Evolutionary conservation across 2,329 filamentous ascomycete species (phyloP).

Genomic region (Fonsecaea erecta): DNA sequence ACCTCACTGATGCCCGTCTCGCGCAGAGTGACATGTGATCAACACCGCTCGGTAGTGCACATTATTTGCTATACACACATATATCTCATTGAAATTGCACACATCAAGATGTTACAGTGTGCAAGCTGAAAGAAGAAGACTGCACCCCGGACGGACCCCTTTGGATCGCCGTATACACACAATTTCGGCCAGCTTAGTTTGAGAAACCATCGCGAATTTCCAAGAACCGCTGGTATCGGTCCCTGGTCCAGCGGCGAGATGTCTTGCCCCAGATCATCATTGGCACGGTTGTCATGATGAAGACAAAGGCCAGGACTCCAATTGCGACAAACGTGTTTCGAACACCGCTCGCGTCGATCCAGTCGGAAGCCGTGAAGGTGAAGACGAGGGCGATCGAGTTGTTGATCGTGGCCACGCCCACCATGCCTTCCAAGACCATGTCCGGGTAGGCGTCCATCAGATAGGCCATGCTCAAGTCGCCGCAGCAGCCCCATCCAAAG

Average conservation of each 20-base stretch:
- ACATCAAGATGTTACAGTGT: constrained; percentile 1
- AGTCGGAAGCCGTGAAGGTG: constrained; percentile 57
- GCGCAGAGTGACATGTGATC: too few species aligned
- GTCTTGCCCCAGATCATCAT: constrained; percentile 62
- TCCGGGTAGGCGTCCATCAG: constrained; percentile 62
- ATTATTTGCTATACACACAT: too few species aligned
- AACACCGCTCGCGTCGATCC: constrained; percentile 55
- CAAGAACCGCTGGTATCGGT: constrained; percentile 54
- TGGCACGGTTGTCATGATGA: constrained; percentile 57
- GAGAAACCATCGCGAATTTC: constrained; percentile 52
- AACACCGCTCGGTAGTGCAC: too few species aligned
- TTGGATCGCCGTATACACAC: neutral
- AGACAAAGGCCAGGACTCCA: constrained; percentile 56
- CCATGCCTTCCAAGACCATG: constrained; percentile 64
- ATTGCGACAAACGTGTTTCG: constrained; percentile 58
- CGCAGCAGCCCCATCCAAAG: constrained; percentile 64
- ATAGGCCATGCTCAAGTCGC: constrained; percentile 61
- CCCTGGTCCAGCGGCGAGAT: constrained; percentile 54
- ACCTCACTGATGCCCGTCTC: too few species aligned
- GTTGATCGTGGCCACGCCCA: constrained; percentile 62
- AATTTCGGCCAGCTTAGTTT: neutral
- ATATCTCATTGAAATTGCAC: too few species aligned
- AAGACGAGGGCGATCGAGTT: constrained; percentile 61
- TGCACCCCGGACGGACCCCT: neutral
- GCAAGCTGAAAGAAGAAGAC: too few species aligned